Conservation (phyloP, 306 rosid genomes). For the Mimosa bimucronata region DNA sequence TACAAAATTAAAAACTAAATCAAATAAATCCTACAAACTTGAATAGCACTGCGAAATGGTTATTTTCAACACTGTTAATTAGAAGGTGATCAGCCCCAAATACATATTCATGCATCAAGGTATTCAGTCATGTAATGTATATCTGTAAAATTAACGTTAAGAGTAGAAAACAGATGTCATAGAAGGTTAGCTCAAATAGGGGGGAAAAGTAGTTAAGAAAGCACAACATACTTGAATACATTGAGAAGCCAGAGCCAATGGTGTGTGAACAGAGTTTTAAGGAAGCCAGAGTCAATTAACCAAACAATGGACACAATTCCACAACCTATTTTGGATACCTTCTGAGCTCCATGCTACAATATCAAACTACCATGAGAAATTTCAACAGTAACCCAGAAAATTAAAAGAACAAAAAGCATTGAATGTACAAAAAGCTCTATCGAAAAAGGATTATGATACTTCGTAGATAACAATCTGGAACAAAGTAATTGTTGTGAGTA, state of each 20-base stretch:
- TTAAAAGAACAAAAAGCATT: neutral
- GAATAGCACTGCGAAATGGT: conserved; percentile 71
- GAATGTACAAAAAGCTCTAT: neutral
- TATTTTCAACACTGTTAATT: conserved; percentile 14
- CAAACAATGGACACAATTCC: conserved; percentile 65
- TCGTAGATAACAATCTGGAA: conserved; percentile 81
- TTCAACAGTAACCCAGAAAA: neutral
- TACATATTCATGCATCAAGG: neutral
- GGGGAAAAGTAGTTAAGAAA: neutral
- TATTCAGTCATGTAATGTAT: neutral
- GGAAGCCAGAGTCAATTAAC: conserved; percentile 71
- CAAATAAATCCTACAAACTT: conserved; percentile 46
- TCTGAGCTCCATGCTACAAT: conserved; percentile 78
- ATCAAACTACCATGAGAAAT: neutral
- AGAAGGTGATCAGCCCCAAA: conserved; percentile 8
- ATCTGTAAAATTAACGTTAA: neutral
- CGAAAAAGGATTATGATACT: conserved; percentile 32
- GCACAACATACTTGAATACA: conserved; percentile 62
- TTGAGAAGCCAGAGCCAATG: conserved; percentile 91
- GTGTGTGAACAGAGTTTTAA: conserved; percentile 65
- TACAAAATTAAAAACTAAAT: neutral
- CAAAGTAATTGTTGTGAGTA: conserved; percentile 68
- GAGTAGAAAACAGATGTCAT: neutral
- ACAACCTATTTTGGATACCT: conserved; percentile 58
- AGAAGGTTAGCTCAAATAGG: neutral